Base-by-base conservation (phyloP, 108 stramenopile species). In the Nitzschia inconspicua region DNA sequence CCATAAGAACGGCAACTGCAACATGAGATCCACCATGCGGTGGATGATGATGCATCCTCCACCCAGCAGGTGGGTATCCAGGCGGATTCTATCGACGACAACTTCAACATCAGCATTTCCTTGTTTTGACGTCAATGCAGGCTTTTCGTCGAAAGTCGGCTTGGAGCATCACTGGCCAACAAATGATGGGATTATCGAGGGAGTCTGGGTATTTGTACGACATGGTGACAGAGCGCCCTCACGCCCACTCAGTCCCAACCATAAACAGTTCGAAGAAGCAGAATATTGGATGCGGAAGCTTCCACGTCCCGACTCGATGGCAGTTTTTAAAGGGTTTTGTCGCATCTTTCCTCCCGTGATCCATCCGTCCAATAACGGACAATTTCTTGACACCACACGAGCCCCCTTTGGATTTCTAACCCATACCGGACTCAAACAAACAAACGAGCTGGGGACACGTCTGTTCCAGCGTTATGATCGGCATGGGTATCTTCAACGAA, bases 191-290 rank as follows among this genome's bases (percentile, higher is more conserved):
- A 68, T 59, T 22, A 67, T 87, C 26, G 71, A 68, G 32, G 86
- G 80, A 16, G 76, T 83, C 18, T 89, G 80, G 78, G 70, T 86
- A 31, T 90, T 90, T 66, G 69, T 68, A 43, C 77, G 89, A 14
- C 89, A 90, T 66, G 89, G 89, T 20, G 89, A 90, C 66, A 52
- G 89, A 20, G 61, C 83, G 1, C 89, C 89, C 19, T 61, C 73
- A 48, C 70, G 81, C 11, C 66, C 72, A 34, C 54, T 86, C 1
- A 73, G 70, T 18, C 49, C 70, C 5, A 49, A 52, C 0, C 54
- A 70, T n/a, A 31, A 64, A 11, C 44, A 44, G n/a, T 49, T 67
- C 4, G 68, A 51, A 35, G 86, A 88, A 59, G 40, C 27, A 6
- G 62, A 63, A 51, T 32, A 70, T 34, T 40, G 44, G 18, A 82